Evolutionary conservation across 75 land plant genomes (phyloP), one percentile per base, ranked within the genome.

Genomic region (Azolla pinnata): DNA sequence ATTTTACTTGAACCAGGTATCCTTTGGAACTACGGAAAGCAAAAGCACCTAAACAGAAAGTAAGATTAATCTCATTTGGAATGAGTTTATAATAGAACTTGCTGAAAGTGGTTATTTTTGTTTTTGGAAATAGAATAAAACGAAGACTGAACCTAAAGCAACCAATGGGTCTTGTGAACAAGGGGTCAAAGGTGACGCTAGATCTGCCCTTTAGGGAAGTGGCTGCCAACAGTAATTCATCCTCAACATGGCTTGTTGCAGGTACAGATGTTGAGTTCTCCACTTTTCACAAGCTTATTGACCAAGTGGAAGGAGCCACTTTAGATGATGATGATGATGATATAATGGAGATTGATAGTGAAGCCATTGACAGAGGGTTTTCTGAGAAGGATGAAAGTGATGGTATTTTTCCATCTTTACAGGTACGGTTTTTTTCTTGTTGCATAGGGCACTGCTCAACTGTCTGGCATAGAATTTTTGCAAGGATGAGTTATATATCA

Each of bases 11-110:
- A n/a, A 56, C 30, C 63, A 90, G 97, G 97, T 91, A 87, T 63
- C 97, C 97, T 12, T 59, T 92, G 81, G 97, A 92, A 79, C 66
- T 92, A 23, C 77, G 93, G 30, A 92, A 81, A 57, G 83, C 71
- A 35, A 92, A 92, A 60, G 51, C 77, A 33, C 65, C 68, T 0
- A 88, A 84, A 72, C 70, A 67, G 28, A 92, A 84, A 89, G 97
- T 92, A 56, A 3, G 67, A n/a, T n/a, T n/a, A n/a, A n/a, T n/a
- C n/a, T 35, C 16, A 1, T 12, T 24, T 47, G 0, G 32, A 57
- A 57, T 57, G 32, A 57, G 5, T 35, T 35, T 5, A 5, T 5
- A 5, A 35, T 35, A 5, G 40, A 35, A 12, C 12, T 35, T 12
- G 5, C 12, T 35, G 10, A n/a, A n/a, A n/a, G n/a, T n/a, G n/a